These are phyloP conservation scores for Ambispora gerdemannii DNA, from an alignment of 192 early-diverging fungal species.

Conservation along the genomic window DNA sequence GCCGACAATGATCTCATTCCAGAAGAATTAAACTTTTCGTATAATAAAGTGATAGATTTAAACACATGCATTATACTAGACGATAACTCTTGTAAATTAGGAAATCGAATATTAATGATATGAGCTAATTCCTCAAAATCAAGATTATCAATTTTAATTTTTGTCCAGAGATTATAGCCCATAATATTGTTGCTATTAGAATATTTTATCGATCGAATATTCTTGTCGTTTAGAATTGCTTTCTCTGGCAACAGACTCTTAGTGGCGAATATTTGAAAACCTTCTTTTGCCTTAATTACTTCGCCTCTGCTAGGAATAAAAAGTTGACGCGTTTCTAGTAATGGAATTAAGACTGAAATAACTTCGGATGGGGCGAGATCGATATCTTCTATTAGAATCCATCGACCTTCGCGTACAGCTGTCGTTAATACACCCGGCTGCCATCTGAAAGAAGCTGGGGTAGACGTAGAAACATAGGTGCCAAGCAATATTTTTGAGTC, in stretches of 20 bases:
- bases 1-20: conserved; percentile 21
- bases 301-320: conserved; percentile 91
- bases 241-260: conserved; percentile 55
- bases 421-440: conserved; percentile 89
- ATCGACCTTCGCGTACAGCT: conserved; percentile 84
- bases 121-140: conserved; percentile 59
- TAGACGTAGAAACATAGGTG: conserved; percentile 89
- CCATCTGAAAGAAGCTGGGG: conserved; percentile 94
- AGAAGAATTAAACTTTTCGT: conserved; percentile 35
- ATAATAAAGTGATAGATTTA: conserved; percentile 43
- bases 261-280: conserved; percentile 93
- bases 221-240: no score
- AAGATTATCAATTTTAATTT: conserved; percentile 63
- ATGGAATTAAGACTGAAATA: conserved; percentile 83
- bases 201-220: conserved; percentile 37
- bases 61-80: conserved; percentile 56
- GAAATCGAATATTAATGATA: conserved; percentile 59
- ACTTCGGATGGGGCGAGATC: conserved; percentile 95
- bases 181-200: conserved; percentile 43
- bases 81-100: conserved; percentile 49
- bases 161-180: conserved; percentile 77
- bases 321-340: conserved; percentile 85
- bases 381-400: conserved; percentile 98
- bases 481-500: conserved; percentile 94
- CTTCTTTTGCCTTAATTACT: conserved; percentile 74